Percentiles rank a stretch among this genome's conserved stretches.
phyloP scores from a whole-genome alignment of 805 yeast species.

The Kodamaea kakaduensis region DNA sequence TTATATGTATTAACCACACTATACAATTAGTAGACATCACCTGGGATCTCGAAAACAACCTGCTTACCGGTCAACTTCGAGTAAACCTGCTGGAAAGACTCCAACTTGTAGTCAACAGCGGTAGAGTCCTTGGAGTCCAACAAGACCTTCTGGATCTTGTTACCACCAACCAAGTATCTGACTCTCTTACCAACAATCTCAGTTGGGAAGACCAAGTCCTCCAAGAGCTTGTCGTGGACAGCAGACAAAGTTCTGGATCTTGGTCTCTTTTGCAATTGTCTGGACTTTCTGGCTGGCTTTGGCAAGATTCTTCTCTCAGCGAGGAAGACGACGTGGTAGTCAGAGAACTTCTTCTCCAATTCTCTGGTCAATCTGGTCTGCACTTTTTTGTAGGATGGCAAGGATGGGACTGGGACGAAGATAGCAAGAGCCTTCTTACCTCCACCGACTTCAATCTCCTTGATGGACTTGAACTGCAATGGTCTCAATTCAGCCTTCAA shows the following conservation, averaged over 20 bases:
- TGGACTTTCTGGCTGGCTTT: conserved; percentile 95
- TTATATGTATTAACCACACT: conserved; percentile 5
- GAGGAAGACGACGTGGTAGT: conserved; percentile 97
- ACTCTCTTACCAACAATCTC: conserved; percentile 99
- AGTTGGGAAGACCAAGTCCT: conserved; percentile 99
- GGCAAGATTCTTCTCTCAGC: conserved; percentile 99
- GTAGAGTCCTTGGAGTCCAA: conserved; percentile 97
- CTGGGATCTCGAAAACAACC: conserved; percentile 91
- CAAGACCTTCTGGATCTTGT: conserved; percentile 95
- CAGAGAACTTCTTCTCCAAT: conserved; percentile 99
- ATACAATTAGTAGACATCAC: conserved; percentile 38
- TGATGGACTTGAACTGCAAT: conserved; percentile 96
- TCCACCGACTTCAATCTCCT: conserved; percentile 96
- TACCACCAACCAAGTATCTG: conserved; percentile 98
- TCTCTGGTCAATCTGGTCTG: conserved; percentile 98
- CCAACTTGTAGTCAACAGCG: conserved; percentile 97
- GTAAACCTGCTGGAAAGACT: conserved; percentile 98
- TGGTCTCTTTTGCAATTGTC: conserved; percentile 98
- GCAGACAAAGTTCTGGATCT: conserved; percentile 98
- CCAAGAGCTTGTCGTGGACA: conserved; percentile 97
- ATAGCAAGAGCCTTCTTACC: conserved; percentile 98
- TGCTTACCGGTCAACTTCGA: conserved; percentile 98
- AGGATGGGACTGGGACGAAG: conserved; percentile 96
- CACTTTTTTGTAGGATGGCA: conserved; percentile 91
- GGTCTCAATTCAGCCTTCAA: conserved; percentile 97